Base-by-base conservation (phyloP, 257 asterid species). In the Schizonepeta tenuifolia region DNA sequence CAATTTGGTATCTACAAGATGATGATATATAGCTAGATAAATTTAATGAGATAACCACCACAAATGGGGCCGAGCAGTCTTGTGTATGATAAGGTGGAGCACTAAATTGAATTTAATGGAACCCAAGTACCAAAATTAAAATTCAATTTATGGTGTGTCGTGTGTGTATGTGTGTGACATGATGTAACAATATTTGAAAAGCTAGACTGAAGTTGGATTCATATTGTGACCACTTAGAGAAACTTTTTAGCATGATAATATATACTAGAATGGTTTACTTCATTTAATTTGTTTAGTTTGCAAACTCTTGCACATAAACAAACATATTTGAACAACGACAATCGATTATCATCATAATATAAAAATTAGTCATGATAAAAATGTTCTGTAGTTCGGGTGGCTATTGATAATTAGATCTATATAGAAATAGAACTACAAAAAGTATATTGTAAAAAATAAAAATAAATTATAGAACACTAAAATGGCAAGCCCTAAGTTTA, bases 41-140 rank as follows among this genome's bases (percentile, higher is more conserved):
- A 55, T 64, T 51, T 56, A 50, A 71, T 24, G 13, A 46, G 74
- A 12, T 56, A 17, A 56, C n/a, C 65, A 75, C 5, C 65, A 75
- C 5, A 40, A 54, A 75, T 57, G 72, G 54, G 56, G 74, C 43
- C 49, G 4, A n/a, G 33, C 18, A 54, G 71, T 21, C 64, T 13
- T 22, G 46, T 22, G 46, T 26, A 9, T 26, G 56, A 49, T 33
- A 51, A 17, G 55, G 65, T 65, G 78, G 78, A 54, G 60, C 72
- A 65, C 72, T 74, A 74, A 55, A 66, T 57, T 66, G 51, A 65
- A 65, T 56, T 26, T 44, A 65, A 55, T 74, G 67, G 70, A 72
- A 49, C 63, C 70, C 53, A 33, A 60, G 11, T 50, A 31, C 50
- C 31, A 5, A 50, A 28, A 67, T 17, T 65, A 4, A 2, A 50